phyloP scores from a whole-genome alignment of 129 eudicot genomes.

The Saussurea involucrata region DNA sequence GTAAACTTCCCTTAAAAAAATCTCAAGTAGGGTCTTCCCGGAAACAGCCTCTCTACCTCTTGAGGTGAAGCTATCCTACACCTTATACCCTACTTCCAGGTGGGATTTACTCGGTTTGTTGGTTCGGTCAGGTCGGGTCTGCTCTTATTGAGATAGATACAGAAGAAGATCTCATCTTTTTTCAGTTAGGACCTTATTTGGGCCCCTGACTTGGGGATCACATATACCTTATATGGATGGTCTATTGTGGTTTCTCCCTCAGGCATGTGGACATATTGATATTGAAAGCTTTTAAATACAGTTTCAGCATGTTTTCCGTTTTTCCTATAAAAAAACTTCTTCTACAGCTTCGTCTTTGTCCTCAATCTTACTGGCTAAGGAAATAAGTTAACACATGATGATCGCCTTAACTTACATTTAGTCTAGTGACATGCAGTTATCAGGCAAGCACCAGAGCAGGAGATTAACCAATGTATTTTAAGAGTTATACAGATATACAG shows the following conservation, averaged over 20 bases:
- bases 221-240: neutral
- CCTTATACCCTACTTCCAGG: neutral
- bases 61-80: neutral
- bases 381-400: neutral
- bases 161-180: neutral
- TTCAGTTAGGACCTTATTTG: neutral
- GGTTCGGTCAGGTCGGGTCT: neutral
- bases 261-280: neutral
- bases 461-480: neutral
- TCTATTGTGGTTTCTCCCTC: neutral
- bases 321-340: neutral
- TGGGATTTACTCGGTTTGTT: neutral
- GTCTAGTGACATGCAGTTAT: neutral
- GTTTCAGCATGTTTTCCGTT: neutral
- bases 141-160: neutral
- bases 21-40: neutral
- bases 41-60: neutral
- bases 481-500: neutral
- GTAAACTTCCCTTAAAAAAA: neutral
- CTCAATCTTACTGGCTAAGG: neutral
- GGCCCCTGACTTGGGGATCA: constrained; percentile 4
- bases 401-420: constrained; percentile 7
- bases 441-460: too few species aligned
- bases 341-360: neutral
- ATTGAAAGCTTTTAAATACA: neutral